Evolutionary conservation across 768 basidiomycete genomes (phyloP).

Genomic region (Lyophyllum semitale): DNA sequence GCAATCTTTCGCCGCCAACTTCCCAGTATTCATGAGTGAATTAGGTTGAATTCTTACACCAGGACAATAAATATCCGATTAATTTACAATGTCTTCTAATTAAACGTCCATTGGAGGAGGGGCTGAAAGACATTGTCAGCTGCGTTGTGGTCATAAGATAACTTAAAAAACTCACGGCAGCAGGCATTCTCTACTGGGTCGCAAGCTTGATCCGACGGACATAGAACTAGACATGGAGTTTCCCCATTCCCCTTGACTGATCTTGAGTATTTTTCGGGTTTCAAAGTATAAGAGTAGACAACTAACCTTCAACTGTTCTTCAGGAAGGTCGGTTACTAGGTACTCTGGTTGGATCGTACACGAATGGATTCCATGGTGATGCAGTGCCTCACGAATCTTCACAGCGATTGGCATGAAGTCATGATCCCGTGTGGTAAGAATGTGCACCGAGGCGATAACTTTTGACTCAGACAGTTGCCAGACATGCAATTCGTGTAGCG

Average conservation of each 20-base stretch:
- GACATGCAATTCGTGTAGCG: constrained; percentile 92
- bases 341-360: constrained; percentile 95
- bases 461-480: constrained; percentile 98
- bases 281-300: neutral
- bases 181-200: constrained; percentile 72
- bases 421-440: constrained; percentile 74
- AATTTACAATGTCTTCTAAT: constrained; percentile 13
- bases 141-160: constrained; percentile 1
- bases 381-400: constrained; percentile 81
- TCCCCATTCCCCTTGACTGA: constrained; percentile 45
- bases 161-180: constrained; percentile 62
- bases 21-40: constrained; percentile 63
- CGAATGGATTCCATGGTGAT: constrained; percentile 91
- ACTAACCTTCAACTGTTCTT: constrained; percentile 51
- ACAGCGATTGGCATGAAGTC: constrained; percentile 93
- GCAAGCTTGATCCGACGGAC: constrained; percentile 70
- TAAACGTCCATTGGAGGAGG: constrained; percentile 46
- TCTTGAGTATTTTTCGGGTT: constrained; percentile 5
- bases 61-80: constrained; percentile 9
- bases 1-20: constrained; percentile 70
- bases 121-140: constrained; percentile 30
- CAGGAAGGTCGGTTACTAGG: constrained; percentile 37
- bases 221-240: constrained; percentile 70
- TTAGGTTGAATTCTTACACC: constrained; percentile 21
- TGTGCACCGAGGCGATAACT: constrained; percentile 94